Percentiles rank a stretch among this genome's conserved stretches.
Evolutionary conservation across 129 eudicot genomes (phyloP).

Genomic region (Dittrichia graveolens): DNA sequence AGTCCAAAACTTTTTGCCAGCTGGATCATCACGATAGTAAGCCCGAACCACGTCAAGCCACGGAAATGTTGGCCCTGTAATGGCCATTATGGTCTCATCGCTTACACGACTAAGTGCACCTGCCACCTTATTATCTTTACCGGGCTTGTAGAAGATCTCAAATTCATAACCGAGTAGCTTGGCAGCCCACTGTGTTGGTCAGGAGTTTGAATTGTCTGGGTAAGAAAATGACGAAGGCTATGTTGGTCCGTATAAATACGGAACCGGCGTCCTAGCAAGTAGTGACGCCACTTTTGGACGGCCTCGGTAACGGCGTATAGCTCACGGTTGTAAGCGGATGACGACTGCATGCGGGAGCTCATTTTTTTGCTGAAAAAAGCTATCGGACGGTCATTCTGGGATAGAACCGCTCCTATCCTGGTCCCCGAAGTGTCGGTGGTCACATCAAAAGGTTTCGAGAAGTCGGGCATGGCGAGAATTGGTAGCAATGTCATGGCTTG

Average conservation of each 20-base stretch:
- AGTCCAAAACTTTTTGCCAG: background rate
- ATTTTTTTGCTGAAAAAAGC: background rate
- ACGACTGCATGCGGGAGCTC: slow-evolving; percentile 1
- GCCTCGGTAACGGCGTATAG: background rate
- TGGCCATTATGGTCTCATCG: background rate
- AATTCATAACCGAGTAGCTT: background rate
- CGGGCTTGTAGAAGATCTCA: background rate
- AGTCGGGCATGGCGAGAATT: background rate
- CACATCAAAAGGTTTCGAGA: background rate
- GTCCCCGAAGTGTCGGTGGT: background rate
- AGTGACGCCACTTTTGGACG: background rate
- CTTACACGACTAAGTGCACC: background rate
- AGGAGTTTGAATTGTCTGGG: too few species aligned
- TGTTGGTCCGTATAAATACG: background rate
- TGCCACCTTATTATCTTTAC: background rate
- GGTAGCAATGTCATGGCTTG: background rate
- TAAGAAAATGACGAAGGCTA: background rate
- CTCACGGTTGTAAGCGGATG: background rate
- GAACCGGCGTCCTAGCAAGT: background rate
- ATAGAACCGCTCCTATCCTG: background rate
- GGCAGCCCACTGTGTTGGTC: background rate
- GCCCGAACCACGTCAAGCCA: background rate
- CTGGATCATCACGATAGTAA: background rate
- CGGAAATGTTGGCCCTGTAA: background rate
- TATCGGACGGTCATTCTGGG: background rate